phyloP scores from a whole-genome alignment of 108 stramenopile species.

The Nannochloropsis salina region DNA sequence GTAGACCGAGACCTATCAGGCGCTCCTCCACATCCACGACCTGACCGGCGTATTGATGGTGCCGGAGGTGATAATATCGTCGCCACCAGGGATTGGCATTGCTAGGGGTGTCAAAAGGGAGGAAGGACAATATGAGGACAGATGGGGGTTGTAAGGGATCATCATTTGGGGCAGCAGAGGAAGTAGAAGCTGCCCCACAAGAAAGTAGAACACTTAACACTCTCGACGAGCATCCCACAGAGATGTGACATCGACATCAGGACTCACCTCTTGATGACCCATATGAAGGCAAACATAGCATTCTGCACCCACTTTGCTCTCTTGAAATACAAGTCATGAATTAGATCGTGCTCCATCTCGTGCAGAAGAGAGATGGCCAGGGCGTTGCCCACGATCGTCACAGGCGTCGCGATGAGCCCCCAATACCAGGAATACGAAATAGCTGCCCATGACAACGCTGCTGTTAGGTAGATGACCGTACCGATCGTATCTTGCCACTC shows the following conservation, averaged over 20 bases:
- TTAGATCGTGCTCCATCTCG: neutral
- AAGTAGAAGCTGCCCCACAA: too few species aligned
- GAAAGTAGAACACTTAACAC: too few species aligned
- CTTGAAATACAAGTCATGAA: neutral
- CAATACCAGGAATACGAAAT: neutral
- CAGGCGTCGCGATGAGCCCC: neutral
- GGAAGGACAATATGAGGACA: neutral
- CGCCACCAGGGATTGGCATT: constrained; percentile 19
- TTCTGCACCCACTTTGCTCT: neutral
- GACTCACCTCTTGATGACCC: constrained; percentile 1
- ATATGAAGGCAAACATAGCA: neutral
- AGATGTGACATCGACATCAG: neutral
- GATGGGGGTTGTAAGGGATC: neutral
- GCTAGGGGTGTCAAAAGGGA: neutral
- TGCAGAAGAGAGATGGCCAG: constrained; percentile 12
- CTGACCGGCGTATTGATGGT: neutral
- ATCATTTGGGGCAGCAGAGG: too few species aligned
- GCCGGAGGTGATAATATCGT: neutral
- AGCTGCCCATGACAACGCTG: neutral
- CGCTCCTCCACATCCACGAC: neutral
- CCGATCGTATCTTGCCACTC: constrained; percentile 14
- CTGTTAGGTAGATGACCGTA: neutral
- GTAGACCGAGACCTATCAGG: neutral
- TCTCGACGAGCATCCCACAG: neutral
- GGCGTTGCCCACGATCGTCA: neutral